Evolutionary conservation across 495 filamentous ascomycete genomes (phyloP).

Genomic region (Xylaria telfairii): DNA sequence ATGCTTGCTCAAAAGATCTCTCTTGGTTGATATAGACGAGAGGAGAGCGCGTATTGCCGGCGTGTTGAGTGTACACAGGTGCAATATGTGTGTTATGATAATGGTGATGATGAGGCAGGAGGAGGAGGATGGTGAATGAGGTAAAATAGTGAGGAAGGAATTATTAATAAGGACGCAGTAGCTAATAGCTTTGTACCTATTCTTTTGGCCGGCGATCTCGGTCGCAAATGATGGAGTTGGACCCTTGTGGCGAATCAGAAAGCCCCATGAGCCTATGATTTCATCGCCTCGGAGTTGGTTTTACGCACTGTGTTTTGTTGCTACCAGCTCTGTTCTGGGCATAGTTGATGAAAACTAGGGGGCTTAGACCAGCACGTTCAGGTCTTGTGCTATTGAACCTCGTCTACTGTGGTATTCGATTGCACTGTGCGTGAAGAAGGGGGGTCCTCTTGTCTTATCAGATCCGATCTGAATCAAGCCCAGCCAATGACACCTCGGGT

Average conservation of each 20-base stretch:
- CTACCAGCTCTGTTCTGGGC: neutral
- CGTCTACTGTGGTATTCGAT: neutral
- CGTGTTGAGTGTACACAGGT: neutral
- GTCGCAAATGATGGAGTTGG: conserved; percentile 32
- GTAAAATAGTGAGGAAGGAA: neutral
- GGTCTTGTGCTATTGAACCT: neutral
- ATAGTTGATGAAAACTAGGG: neutral
- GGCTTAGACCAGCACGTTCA: neutral
- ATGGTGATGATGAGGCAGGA: too few relatives aligned
- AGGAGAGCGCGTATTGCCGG: neutral
- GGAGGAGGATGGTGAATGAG: neutral
- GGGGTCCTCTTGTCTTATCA: conserved; percentile 29
- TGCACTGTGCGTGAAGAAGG: neutral
- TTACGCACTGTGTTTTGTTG: conserved; percentile 28
- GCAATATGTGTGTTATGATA: neutral
- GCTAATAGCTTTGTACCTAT: conserved; percentile 35
- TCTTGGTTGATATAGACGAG: neutral
- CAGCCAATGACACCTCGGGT: conserved; percentile 18
- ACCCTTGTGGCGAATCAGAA: conserved; percentile 39
- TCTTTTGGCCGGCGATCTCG: conserved; percentile 39
- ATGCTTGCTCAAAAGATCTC: neutral
- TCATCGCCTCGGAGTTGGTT: conserved; percentile 36
- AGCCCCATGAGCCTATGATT: conserved; percentile 33
- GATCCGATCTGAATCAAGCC: conserved; percentile 28
- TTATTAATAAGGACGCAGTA: conserved; percentile 24